phyloP scores from a whole-genome alignment of 306 rosid genomes.

The Ziziphus jujuba region DNA sequence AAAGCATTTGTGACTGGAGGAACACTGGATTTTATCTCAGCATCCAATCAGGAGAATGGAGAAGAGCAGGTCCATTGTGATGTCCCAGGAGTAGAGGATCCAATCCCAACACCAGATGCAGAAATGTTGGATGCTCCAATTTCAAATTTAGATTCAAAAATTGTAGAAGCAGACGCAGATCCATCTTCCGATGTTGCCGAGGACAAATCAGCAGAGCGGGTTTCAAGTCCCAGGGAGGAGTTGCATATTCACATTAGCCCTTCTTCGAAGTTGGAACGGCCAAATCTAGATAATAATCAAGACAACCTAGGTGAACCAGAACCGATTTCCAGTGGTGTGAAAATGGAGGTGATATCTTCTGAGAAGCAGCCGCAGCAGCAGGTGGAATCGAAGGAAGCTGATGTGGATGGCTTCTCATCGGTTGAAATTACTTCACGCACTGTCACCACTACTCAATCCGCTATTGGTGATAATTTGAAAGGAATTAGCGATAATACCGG shows the following conservation, averaged over 20 bases:
- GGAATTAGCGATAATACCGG: constrained; percentile 23
- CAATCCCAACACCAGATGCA: constrained; percentile 34
- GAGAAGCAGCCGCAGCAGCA: constrained; percentile 42
- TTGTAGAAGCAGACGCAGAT: constrained; percentile 25
- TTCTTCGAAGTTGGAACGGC: constrained; percentile 29
- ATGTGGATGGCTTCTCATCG: constrained; percentile 29
- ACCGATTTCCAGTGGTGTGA: constrained; percentile 26
- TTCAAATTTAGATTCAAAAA: constrained; percentile 31
- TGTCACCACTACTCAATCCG: constrained; percentile 18
- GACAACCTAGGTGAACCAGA: constrained; percentile 44
- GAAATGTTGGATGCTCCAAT: constrained; percentile 33
- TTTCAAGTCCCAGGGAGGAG: constrained; percentile 39
- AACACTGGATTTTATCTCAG: constrained; percentile 40
- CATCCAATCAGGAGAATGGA: constrained; percentile 38
- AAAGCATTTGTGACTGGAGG: constrained; percentile 27
- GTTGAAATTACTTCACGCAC: constrained; percentile 24
- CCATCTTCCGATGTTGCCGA: constrained; percentile 16
- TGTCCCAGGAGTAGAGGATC: constrained; percentile 39
- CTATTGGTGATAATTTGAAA: constrained; percentile 31
- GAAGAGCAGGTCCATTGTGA: constrained; percentile 39
- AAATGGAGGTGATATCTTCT: constrained; percentile 34
- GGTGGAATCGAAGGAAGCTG: constrained; percentile 40
- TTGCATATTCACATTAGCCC: constrained; percentile 34
- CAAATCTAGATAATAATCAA: constrained; percentile 31
- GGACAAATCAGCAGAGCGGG: constrained; percentile 45